Base-by-base conservation (phyloP, 2,329 filamentous ascomycete genomes). In the Stagonosporopsis vannaccii region DNA sequence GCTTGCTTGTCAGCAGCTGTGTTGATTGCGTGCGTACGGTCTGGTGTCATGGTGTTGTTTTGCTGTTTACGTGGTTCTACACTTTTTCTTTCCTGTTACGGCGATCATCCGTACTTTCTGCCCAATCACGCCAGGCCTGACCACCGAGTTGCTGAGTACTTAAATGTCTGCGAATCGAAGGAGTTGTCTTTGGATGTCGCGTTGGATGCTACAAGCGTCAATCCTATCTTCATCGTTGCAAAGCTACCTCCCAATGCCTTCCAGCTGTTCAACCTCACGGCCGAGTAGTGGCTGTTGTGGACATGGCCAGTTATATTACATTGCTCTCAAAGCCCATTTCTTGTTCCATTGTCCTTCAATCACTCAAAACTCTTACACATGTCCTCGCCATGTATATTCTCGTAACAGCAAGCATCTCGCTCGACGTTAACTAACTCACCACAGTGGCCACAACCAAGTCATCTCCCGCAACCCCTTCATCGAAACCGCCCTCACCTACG, bases 401-500 rank as follows among this genome's bases (percentile, higher is more conserved):
- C 8, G 22, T 4, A 12, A n/a, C 37, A 15, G 20, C 22, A 11
- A 25, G 8, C 13, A 15, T 43, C 12, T 32, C 5, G 17, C 6
- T n/a, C 11, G 17, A 32, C 41, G 8, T 15, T 2, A 15, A 46
- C 42, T 40, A 23, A 53, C 26, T 13, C 9, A 49, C 13, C n/a
- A 48, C 59, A 75, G 73, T 52, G 71, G 71, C 52, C 72, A 75
- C 55, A 66, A 71, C 54, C 62, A 67, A 63, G 77, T 74, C 40
- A 81, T 84, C 50, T 82, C 65, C 28, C 80, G 78, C 56, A 99
- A 99, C 74, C 86, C 88, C 13, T 99, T 99, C 76, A 90, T 99
- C 61, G 92, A 98, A 80, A 96, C 92, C 11, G 90, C 95, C 1
- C 83, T 99, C 55, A 87, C 84, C 77, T 98, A 96, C 79, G 90